Conservation (phyloP, 2,329 filamentous ascomycete species). For the Cladosporium sp. region DNA sequence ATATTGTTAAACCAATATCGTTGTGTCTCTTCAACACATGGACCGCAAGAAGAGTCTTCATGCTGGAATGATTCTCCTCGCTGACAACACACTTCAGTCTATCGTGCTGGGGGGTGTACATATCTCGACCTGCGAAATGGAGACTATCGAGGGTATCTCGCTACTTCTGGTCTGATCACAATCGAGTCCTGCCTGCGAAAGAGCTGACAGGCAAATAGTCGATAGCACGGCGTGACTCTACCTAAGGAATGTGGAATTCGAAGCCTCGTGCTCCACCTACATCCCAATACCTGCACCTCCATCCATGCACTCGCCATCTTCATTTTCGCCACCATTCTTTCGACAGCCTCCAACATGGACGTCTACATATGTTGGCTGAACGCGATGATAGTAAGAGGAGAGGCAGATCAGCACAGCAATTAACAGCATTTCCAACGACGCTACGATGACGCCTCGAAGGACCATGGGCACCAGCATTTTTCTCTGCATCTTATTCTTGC, state of each 20-base stretch:
- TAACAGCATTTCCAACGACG: background rate
- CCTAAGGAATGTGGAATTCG: constrained; percentile 5
- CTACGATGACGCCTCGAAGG: background rate
- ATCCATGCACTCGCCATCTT: constrained; percentile 11
- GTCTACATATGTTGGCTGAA: background rate
- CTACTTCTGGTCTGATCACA: too few relatives aligned
- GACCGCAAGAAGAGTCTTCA: too few relatives aligned
- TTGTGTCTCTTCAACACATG: too few relatives aligned
- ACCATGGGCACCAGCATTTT: background rate
- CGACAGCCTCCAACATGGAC: constrained; percentile 2
- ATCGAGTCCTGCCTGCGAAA: too few relatives aligned
- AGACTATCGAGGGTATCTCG: too few relatives aligned
- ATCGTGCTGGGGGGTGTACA: too few relatives aligned
- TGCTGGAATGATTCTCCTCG: too few relatives aligned
- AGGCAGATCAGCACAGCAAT: background rate
- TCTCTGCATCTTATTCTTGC: background rate
- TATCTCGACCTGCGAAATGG: too few relatives aligned
- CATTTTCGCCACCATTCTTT: constrained; percentile 5
- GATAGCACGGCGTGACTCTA: too few relatives aligned
- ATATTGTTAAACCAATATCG: too few relatives aligned
- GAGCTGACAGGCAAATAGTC: too few relatives aligned
- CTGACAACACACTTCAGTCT: too few relatives aligned
- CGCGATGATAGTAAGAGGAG: background rate
- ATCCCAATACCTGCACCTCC: background rate
- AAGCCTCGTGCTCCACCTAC: background rate